These are phyloP conservation scores for Penicillium freii DNA, from an alignment of 2,329 filamentous ascomycete species.

Conservation along the genomic window DNA sequence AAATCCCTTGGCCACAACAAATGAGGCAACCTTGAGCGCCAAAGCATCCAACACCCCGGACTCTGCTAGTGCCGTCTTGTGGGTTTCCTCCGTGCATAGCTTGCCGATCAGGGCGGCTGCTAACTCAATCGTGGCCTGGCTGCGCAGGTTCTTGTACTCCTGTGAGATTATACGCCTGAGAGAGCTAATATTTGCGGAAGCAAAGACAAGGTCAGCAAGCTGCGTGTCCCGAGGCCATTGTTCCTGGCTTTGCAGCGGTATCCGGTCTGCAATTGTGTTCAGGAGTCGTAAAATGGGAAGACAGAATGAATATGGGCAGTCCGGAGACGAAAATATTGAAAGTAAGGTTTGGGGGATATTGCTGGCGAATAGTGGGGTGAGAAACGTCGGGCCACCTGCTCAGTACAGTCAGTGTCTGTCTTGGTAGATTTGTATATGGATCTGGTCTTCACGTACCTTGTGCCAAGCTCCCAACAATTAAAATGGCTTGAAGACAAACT, in stretches of 20 bases:
- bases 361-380: constrained; percentile 69
- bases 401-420: constrained; percentile 14
- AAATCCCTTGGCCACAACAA: constrained; percentile 65
- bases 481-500: constrained; percentile 72
- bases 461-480: constrained; percentile 81
- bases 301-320: constrained; percentile 64
- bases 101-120: constrained; percentile 54
- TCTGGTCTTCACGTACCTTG: constrained; percentile 59
- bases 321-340: constrained; percentile 63
- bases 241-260: constrained; percentile 55
- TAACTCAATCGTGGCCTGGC: constrained; percentile 51
- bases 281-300: constrained; percentile 73
- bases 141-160: constrained; percentile 50
- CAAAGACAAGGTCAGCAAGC: constrained; percentile 66
- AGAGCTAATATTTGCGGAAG: constrained; percentile 58
- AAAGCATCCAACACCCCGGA: constrained; percentile 75
- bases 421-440: background rate
- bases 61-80: constrained; percentile 70
- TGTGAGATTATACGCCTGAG: constrained; percentile 66
- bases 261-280: constrained; percentile 67
- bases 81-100: constrained; percentile 66
- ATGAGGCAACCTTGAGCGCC: constrained; percentile 68
- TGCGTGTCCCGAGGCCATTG: constrained; percentile 49
- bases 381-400: constrained; percentile 74
- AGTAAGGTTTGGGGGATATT: constrained; percentile 68